These are phyloP conservation scores for Populus pruinosa DNA, from an alignment of 345 rosid genomes.

Conservation along the genomic window DNA sequence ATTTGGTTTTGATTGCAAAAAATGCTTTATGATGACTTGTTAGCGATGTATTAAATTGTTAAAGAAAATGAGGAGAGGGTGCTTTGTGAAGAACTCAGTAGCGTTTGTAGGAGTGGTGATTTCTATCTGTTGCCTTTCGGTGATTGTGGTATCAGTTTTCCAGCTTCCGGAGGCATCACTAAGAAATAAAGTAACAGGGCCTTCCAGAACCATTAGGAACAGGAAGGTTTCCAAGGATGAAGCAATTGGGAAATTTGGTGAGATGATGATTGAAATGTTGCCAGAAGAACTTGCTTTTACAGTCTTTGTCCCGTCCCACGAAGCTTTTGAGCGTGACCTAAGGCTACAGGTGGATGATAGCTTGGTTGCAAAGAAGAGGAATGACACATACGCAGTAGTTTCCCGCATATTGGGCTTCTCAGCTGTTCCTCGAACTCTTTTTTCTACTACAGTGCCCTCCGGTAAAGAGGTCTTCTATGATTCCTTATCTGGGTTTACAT, in stretches of 20 bases:
- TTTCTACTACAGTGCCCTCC: slow-evolving; percentile 16
- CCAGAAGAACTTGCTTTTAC: slow-evolving; percentile 78
- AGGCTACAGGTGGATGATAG: slow-evolving; percentile 33
- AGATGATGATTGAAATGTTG: slow-evolving; percentile 77
- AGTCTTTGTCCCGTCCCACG: slow-evolving; percentile 62
- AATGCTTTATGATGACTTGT: background rate
- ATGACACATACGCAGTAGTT: slow-evolving; percentile 50
- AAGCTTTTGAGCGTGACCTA: slow-evolving; percentile 59
- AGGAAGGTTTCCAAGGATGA: slow-evolving; percentile 10
- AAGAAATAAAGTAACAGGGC: slow-evolving; percentile 9
- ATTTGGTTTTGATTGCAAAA: background rate
- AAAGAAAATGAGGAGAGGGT: slow-evolving; percentile 39
- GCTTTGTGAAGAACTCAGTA: slow-evolving; percentile 34
- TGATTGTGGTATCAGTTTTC: slow-evolving; percentile 41
- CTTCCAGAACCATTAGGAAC: background rate
- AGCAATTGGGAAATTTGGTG: slow-evolving; percentile 55
- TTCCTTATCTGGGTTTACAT: slow-evolving; percentile 56
- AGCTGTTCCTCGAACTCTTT: slow-evolving; percentile 53
- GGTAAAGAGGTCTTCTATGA: slow-evolving; percentile 50
- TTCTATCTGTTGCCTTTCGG: slow-evolving; percentile 41
- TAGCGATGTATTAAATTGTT: background rate
- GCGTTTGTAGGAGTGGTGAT: slow-evolving; percentile 40
- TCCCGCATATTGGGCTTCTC: slow-evolving; percentile 72
- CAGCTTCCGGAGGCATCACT: slow-evolving; percentile 52
- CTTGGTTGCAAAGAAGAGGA: slow-evolving; percentile 28